A percentile compares a stretch with the other conserved stretches of the same genome.
These are phyloP conservation scores for Aegle marmelos DNA, from an alignment of 345 rosid species.

Conservation along the genomic window DNA sequence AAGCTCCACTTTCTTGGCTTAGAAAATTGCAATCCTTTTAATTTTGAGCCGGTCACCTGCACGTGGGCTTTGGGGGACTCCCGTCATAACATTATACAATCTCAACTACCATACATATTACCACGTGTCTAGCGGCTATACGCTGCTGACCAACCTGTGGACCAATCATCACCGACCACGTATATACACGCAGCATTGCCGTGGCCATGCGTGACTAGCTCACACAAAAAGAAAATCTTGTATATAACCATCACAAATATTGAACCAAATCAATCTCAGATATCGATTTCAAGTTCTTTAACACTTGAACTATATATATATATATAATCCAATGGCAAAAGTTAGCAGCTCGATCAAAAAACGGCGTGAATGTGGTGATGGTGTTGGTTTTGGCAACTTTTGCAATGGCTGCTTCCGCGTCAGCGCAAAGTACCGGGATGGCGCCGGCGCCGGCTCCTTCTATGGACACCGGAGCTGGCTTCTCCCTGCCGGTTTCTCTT, in stretches of 20 bases:
- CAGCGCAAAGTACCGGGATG: background rate
- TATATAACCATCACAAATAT: background rate
- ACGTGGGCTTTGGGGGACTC: background rate
- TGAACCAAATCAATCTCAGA: background rate
- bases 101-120: background rate
- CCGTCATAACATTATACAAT: background rate
- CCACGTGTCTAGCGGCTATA: background rate
- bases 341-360: background rate
- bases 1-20: background rate
- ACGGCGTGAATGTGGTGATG: background rate
- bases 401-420: background rate
- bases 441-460: conserved; percentile 16
- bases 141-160: background rate
- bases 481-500: conserved; percentile 11
- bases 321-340: background rate
- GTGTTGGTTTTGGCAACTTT: background rate
- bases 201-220: background rate
- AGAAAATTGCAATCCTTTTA: background rate
- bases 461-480: conserved; percentile 10
- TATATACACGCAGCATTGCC: too few species aligned
- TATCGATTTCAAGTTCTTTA: background rate
- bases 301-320: too few species aligned
- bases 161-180: background rate
- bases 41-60: too few species aligned
- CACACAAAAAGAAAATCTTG: background rate